These are phyloP conservation scores for Xylaria sp. DNA, from an alignment of 2,329 filamentous ascomycete genomes.

Conservation along the genomic window DNA sequence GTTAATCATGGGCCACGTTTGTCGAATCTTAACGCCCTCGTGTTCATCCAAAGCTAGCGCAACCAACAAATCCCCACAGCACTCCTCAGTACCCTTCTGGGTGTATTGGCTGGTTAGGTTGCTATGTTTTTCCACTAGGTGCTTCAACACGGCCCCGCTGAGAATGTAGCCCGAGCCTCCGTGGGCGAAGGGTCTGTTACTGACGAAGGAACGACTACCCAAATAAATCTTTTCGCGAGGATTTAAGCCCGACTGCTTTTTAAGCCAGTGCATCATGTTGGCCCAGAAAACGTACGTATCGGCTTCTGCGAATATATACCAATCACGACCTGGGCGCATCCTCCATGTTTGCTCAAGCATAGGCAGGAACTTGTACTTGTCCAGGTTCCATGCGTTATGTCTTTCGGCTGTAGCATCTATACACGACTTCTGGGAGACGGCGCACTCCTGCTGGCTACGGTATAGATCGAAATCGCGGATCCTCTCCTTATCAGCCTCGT, in stretches of 20 bases:
- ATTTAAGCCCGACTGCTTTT: constrained; percentile 54
- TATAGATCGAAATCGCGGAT: constrained; percentile 60
- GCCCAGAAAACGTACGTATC: constrained; percentile 69
- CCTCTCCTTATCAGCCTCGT: constrained; percentile 53
- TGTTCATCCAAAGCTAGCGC: constrained; percentile 60
- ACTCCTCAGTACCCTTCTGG: constrained; percentile 56
- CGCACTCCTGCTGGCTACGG: constrained; percentile 58
- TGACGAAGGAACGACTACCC: constrained; percentile 62
- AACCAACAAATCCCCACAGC: constrained; percentile 65
- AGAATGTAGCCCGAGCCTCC: constrained; percentile 68
- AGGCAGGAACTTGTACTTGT: constrained; percentile 72
- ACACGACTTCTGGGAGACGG: constrained; percentile 60
- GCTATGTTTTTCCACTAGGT: constrained; percentile 57
- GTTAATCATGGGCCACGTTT: constrained; percentile 65
- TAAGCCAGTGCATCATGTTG: constrained; percentile 63
- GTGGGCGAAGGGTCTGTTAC: constrained; percentile 63
- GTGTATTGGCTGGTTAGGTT: constrained; percentile 61
- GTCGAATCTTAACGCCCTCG: constrained; percentile 56
- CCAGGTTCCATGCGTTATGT: constrained; percentile 62
- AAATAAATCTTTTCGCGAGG: constrained; percentile 60
- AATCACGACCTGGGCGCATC: constrained; percentile 63
- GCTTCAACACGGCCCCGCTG: constrained; percentile 63
- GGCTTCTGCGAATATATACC: constrained; percentile 70
- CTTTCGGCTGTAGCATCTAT: constrained; percentile 49
- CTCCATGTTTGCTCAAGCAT: constrained; percentile 67